Evolutionary conservation across 2,329 filamentous ascomycete species (phyloP).

Genomic region (Coniella lustricola): DNA sequence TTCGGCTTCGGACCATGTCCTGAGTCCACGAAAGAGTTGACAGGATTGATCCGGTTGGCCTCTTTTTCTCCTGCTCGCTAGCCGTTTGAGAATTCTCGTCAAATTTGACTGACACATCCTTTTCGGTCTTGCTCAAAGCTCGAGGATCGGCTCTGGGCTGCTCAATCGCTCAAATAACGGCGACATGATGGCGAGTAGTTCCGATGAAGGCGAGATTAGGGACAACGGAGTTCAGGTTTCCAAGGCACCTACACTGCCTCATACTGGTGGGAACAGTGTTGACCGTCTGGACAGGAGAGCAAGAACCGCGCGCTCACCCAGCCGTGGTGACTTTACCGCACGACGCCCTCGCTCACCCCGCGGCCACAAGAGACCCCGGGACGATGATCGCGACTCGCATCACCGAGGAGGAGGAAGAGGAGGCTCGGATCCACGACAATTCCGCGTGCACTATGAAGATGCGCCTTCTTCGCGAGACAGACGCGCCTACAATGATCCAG

Average conservation of each 20-base stretch:
- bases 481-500: conserved; percentile 44
- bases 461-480: conserved; percentile 39
- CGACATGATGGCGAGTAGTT: conserved; percentile 44
- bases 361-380: conserved; percentile 60
- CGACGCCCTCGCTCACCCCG: conserved; percentile 52
- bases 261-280: conserved; percentile 74
- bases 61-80: conserved; percentile 18
- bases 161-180: conserved; percentile 1
- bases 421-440: conserved; percentile 51
- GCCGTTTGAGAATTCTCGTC: neutral
- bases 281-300: conserved; percentile 82
- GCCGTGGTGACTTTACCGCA: conserved; percentile 38
- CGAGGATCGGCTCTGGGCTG: conserved; percentile 14
- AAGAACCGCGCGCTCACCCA: conserved; percentile 52
- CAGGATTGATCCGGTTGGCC: conserved; percentile 26
- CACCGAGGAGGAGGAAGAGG: conserved; percentile 27
- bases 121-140: conserved; percentile 6
- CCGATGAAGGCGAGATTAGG: conserved; percentile 82
- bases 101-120: conserved; percentile 18
- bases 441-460: conserved; percentile 58
- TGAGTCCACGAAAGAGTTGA: conserved; percentile 19
- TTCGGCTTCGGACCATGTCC: conserved; percentile 17
- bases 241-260: conserved; percentile 85
- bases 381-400: conserved; percentile 54
- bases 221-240: conserved; percentile 57